Conservation (phyloP, 2,329 filamentous ascomycete genomes). For the Microdochium nivale region DNA sequence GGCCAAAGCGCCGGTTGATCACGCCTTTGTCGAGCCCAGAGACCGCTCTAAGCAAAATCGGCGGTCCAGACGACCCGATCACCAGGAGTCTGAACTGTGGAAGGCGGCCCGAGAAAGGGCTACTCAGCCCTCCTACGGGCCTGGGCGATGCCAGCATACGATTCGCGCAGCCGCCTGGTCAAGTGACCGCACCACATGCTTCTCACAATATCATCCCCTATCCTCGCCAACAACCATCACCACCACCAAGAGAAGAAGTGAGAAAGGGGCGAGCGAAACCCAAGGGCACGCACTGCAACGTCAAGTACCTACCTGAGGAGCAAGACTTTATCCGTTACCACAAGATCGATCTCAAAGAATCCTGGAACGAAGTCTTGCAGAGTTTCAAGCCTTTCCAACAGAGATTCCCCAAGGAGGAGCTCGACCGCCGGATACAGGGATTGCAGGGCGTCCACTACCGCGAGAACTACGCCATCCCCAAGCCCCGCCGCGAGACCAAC, state of each 20-base stretch:
- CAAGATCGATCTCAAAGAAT: conserved; percentile 11
- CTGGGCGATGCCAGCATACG: background rate
- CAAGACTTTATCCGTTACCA: conserved; percentile 19
- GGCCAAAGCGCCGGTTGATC: background rate
- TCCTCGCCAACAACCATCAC: background rate
- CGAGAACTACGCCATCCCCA: conserved; percentile 16
- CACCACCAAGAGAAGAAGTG: background rate
- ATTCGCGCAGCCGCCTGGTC: background rate
- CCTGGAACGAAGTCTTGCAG: conserved; percentile 11
- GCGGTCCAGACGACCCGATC: background rate
- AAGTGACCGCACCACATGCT: background rate
- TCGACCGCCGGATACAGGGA: conserved; percentile 12
- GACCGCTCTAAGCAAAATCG: background rate
- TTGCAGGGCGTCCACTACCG: conserved; percentile 21
- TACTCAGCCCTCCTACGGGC: background rate
- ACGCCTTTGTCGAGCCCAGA: background rate
- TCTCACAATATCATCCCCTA: background rate
- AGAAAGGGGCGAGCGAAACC: background rate
- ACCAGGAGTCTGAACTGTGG: background rate
- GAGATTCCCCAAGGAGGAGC: conserved; percentile 13
- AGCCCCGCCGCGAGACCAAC: conserved; percentile 4
- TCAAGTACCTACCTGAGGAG: conserved; percentile 20
- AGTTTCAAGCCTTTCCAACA: conserved; percentile 6
- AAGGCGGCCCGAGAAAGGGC: background rate
- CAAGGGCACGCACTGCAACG: conserved; percentile 16